phyloP scores from a whole-genome alignment of 1,139 yeast genomes.

The Zhuliangozyma blackwelliae region DNA sequence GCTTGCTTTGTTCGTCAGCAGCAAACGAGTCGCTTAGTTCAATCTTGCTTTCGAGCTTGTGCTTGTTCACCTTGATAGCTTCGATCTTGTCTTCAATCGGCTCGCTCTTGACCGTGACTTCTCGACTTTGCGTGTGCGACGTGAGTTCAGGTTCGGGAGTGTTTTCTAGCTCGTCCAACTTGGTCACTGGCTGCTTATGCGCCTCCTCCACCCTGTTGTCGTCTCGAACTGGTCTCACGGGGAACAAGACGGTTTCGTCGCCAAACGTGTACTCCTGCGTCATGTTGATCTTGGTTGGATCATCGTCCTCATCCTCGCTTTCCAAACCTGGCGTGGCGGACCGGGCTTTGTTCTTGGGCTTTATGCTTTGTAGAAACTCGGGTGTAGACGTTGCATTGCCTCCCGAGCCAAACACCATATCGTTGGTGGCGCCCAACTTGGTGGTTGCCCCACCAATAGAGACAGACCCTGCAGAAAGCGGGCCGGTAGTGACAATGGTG shows the following conservation, averaged over 20 bases:
- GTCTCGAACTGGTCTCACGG: slow-evolving; percentile 37
- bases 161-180: slow-evolving; percentile 7
- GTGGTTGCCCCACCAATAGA: slow-evolving; percentile 31
- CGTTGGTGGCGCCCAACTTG: slow-evolving; percentile 24
- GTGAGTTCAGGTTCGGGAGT: slow-evolving; percentile 6
- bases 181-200: slow-evolving; percentile 3
- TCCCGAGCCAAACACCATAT: slow-evolving; percentile 21
- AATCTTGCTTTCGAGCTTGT: slow-evolving; percentile 27
- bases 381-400: slow-evolving; percentile 24
- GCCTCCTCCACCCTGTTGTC: slow-evolving; percentile 5
- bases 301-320: slow-evolving; percentile 34
- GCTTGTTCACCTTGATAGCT: slow-evolving; percentile 24
- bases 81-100: slow-evolving; percentile 26
- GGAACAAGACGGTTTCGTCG: slow-evolving; percentile 43
- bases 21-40: slow-evolving; percentile 28
- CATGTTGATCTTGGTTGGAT: slow-evolving; percentile 54
- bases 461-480: slow-evolving; percentile 65
- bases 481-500: slow-evolving; percentile 67
- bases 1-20: slow-evolving; percentile 27
- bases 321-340: slow-evolving; percentile 14
- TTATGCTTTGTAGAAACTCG: slow-evolving; percentile 37
- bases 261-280: slow-evolving; percentile 52
- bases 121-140: slow-evolving; percentile 14
- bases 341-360: slow-evolving; percentile 23
- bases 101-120: slow-evolving; percentile 33